A percentile compares a stretch with the other conserved stretches of the same genome.
Evolutionary conservation across 2,329 filamentous ascomycete genomes (phyloP).

Genomic region (Metarhizium anisopliae): DNA sequence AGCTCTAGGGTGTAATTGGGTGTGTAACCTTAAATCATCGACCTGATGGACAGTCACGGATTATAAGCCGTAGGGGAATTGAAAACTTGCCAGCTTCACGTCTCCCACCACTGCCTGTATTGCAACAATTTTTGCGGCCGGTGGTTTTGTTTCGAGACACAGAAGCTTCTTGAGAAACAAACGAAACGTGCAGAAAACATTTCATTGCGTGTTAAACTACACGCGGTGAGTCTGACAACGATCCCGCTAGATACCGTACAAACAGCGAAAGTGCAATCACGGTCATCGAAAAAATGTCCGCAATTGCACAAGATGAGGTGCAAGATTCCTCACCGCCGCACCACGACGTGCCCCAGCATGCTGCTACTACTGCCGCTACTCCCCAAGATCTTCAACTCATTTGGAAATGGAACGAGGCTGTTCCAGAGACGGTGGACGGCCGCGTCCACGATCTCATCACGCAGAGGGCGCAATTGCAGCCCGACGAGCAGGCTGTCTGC

Average conservation of each 20-base stretch:
- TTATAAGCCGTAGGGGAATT: too few species aligned
- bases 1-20: too few species aligned
- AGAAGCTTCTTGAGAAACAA: neutral
- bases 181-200: neutral
- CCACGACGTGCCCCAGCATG: neutral
- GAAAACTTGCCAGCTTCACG: too few species aligned
- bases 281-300: neutral
- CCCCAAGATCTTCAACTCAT: slow-evolving; percentile 5
- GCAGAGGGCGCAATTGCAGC: slow-evolving; percentile 4
- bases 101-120: too few species aligned
- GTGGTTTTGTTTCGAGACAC: too few species aligned
- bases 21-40: too few species aligned
- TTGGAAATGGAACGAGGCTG: slow-evolving; percentile 11
- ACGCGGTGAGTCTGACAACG: neutral
- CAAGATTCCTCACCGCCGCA: neutral
- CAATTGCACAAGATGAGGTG: neutral
- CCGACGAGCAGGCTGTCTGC: slow-evolving; percentile 9
- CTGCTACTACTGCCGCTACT: neutral
- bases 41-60: too few species aligned
- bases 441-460: slow-evolving; percentile 15
- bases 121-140: too few species aligned
- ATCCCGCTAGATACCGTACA: neutral
- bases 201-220: neutral
- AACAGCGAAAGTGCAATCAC: neutral
- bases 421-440: slow-evolving; percentile 6